Percentiles rank a stretch among this genome's conserved stretches.
Evolutionary conservation across 176 grass and related monocot genomes (phyloP).

Genomic region (Carex myosuroides): DNA sequence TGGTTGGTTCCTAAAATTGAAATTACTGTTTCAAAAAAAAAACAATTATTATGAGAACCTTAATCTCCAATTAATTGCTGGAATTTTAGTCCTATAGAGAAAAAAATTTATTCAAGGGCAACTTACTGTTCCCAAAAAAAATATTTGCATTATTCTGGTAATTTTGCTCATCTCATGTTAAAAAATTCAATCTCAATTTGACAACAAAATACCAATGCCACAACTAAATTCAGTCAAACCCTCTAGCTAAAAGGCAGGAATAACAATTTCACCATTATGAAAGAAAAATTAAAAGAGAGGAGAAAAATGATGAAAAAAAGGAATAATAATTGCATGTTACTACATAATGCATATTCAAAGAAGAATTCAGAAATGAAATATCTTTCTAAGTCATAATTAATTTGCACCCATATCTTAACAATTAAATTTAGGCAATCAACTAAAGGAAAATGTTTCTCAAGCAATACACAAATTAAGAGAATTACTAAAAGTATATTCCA

Average conservation of each 20-base stretch:
- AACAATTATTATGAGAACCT: neutral
- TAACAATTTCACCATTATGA: neutral
- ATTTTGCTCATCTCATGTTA: neutral
- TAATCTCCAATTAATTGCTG: neutral
- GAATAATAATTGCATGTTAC: neutral
- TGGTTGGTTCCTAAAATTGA: neutral
- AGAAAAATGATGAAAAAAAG: neutral
- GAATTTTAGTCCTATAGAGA: neutral
- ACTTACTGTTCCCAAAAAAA: neutral
- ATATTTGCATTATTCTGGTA: neutral
- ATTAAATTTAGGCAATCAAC: conserved; percentile 1
- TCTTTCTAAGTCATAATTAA: neutral
- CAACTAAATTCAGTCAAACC: neutral
- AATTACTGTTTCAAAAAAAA: neutral
- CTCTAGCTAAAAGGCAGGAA: neutral
- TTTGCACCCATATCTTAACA: neutral
- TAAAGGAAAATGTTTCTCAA: neutral
- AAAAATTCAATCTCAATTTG: neutral
- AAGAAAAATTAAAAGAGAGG: neutral
- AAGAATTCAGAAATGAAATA: neutral
- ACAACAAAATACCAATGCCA: neutral
- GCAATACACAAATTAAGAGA: neutral
- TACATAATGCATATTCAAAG: neutral
- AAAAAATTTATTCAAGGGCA: neutral
- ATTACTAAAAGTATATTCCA: neutral